Percentiles rank a stretch among this genome's conserved stretches.
These are phyloP conservation scores for Pelargonium cotyledonis DNA, from an alignment of 441 rosid genomes.

Conservation along the genomic window DNA sequence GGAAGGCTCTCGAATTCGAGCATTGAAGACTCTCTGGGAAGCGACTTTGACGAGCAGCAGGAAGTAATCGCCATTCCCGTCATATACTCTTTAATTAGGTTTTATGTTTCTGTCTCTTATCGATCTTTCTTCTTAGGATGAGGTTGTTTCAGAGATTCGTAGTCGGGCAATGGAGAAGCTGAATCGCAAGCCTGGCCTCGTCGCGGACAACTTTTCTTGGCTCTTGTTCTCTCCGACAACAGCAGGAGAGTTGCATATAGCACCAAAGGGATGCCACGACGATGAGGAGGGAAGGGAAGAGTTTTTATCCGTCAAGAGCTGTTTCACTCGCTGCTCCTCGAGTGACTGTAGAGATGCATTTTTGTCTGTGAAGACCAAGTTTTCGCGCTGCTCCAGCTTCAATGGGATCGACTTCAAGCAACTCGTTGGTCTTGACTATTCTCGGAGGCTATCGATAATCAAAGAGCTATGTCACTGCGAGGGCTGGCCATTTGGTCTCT, in stretches of 20 bases:
- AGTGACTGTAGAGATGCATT: slow-evolving; percentile 56
- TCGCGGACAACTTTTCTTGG: slow-evolving; percentile 43
- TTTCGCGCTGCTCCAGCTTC: slow-evolving; percentile 56
- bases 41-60: slow-evolving; percentile 45
- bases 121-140: slow-evolving; percentile 20
- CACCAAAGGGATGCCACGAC: slow-evolving; percentile 18
- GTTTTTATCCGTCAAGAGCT: slow-evolving; percentile 54
- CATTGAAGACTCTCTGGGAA: slow-evolving; percentile 24
- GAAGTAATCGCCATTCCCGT: slow-evolving; percentile 36
- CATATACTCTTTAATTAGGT: not conserved
- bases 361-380: slow-evolving; percentile 46
- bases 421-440: slow-evolving; percentile 24
- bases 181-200: slow-evolving; percentile 39
- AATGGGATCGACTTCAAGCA: slow-evolving; percentile 33
- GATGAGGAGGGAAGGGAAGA: slow-evolving; percentile 39
- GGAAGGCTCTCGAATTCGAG: slow-evolving; percentile 34
- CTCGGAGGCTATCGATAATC: slow-evolving; percentile 43
- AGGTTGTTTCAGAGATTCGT: slow-evolving; percentile 65
- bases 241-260: slow-evolving; percentile 31
- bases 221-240: slow-evolving; percentile 39
- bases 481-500: slow-evolving; percentile 89
- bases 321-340: slow-evolving; percentile 60
- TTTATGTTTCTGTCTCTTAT: not conserved
- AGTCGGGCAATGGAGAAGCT: slow-evolving; percentile 61
- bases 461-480: slow-evolving; percentile 65